Evolutionary conservation across 176 grass and related monocot genomes (phyloP), one percentile per base, ranked within the genome.

Genomic region (Oryza coarctata): DNA sequence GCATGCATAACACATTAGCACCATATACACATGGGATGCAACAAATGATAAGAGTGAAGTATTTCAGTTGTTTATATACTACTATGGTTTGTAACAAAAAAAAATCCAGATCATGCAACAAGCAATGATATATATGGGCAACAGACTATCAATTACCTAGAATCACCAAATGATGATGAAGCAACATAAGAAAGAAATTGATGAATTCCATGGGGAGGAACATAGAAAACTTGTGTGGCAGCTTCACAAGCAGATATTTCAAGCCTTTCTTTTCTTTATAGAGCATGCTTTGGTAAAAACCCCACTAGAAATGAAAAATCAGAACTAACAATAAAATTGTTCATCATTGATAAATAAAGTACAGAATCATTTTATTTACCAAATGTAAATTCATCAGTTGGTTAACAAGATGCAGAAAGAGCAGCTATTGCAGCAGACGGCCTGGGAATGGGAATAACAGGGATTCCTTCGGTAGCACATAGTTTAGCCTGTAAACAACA

Each of bases 351-450:
- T 47, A 43, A 64, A 85, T 30, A 74, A 84, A 81, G 64, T 44
- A 70, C 26, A 68, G 5, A 36, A 36, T 76, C 39, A 70, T 32
- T 9, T 22, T 61, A 17, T 66, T 84, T 89, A 98, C 93, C 96
- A 92, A 95, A 95, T 86, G 91, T 95, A 63, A 99, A 99, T 87
- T 95, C 96, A 75, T 93, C 83, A 70, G 91, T 88, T 58, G 93
- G 83, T 73, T 95, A 79, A 63, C 96, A 93, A 77, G 93, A 99
- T 34, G 87, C 93, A 63, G 96, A 99, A 93, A 99, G 86, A 85
- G 93, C 90, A 85, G 93, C 83, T 33, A 93, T 68, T 72, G 83
- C 68, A 52, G 96, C 96, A 70, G 91, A 93, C 25, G 96, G 93
- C 33, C 96, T 93, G 67, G 96, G 93, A 90, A 99, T 83, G 44